Percentiles rank a stretch among this genome's conserved stretches.
Conservation (phyloP, 2,329 filamentous ascomycete genomes). For the Monosporascus sp. region DNA sequence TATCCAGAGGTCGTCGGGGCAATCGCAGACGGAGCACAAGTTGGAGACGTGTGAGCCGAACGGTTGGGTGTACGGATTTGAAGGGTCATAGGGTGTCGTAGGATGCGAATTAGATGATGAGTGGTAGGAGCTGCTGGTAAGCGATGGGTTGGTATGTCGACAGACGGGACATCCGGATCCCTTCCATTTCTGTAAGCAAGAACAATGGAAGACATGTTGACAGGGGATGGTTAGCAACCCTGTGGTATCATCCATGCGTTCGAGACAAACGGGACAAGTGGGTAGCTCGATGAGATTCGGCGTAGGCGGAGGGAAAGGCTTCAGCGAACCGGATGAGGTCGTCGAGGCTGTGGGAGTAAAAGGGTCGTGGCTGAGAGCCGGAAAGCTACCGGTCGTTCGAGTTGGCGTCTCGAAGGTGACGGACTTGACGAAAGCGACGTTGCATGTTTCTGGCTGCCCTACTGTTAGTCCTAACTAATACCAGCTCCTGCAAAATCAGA, state of each 20-base stretch:
- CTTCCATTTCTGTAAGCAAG: slow-evolving; percentile 92
- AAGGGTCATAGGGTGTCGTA: slow-evolving; percentile 33
- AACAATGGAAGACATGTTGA: slow-evolving; percentile 96
- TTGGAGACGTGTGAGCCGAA: slow-evolving; percentile 59
- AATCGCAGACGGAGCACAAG: slow-evolving; percentile 77
- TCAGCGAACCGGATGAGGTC: slow-evolving; percentile 37
- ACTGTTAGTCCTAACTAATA: slow-evolving; percentile 14
- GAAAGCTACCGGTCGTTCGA: slow-evolving; percentile 43
- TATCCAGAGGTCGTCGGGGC: slow-evolving; percentile 82
- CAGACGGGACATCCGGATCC: slow-evolving; percentile 92
- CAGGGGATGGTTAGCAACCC: slow-evolving; percentile 93
- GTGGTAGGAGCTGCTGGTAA: slow-evolving; percentile 6
- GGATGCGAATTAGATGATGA: slow-evolving; percentile 14
- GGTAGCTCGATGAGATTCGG: slow-evolving; percentile 85
- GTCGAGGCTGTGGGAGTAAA: slow-evolving; percentile 47
- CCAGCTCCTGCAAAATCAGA: slow-evolving; percentile 6
- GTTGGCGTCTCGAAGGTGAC: slow-evolving; percentile 74
- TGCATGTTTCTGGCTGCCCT: slow-evolving; percentile 77
- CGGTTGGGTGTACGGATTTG: slow-evolving; percentile 46
- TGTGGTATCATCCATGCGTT: slow-evolving; percentile 97
- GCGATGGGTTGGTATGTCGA: slow-evolving; percentile 64
- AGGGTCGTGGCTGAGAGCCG: slow-evolving; percentile 56
- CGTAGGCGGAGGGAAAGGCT: slow-evolving; percentile 62
- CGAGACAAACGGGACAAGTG: slow-evolving; percentile 92
- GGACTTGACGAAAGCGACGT: slow-evolving; percentile 89